Base-by-base conservation (phyloP, 345 rosid species). In the Acer negundo region DNA sequence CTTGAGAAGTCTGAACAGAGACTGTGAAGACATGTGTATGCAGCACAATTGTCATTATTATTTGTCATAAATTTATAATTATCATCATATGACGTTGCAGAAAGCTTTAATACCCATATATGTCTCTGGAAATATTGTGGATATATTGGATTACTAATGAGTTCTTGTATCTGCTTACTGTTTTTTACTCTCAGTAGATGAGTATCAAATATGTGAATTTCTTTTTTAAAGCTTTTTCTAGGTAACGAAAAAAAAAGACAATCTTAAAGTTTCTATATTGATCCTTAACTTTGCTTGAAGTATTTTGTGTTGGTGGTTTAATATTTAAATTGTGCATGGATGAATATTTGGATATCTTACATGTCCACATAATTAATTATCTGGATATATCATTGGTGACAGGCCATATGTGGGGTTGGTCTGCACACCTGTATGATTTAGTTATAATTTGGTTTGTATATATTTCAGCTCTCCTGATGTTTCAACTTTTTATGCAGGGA, bases 401-500 rank as follows among this genome's bases (percentile, higher is more conserved):
- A 56, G n/a, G 46, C n/a, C 26, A 42, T 42, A 42, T 19, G 64
- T 7, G 17, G 13, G 55, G 15, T 1, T 72, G 28, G n/a, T 10
- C 26, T 38, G 26, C 23, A 23, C 22, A 1, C 35, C 35, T n/a
- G 7, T 24, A 10, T 20, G 7, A 42, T 40, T 38, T 6, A 7
- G 24, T 10, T 24, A 23, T 7, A 44, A 44, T 44, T 44, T 44
- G 47, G 10, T 7, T 7, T 9, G 47, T 7, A 44, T 8, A 44
- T 44, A 7, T 44, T 44, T 44, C 49, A 44, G 49, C 11, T 44
- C 10, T 62, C 49, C 38, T 64, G 31, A 63, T n/a, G 19, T 49
- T 63, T 74, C 62, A 1, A 38, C 71, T 61, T 28, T 19, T 28
- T 38, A 71, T 84, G 74, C 88, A 93, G 97, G 97, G 77, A 88